phyloP scores from a whole-genome alignment of 208 protist genomes.

The Leishmania major region DNA sequence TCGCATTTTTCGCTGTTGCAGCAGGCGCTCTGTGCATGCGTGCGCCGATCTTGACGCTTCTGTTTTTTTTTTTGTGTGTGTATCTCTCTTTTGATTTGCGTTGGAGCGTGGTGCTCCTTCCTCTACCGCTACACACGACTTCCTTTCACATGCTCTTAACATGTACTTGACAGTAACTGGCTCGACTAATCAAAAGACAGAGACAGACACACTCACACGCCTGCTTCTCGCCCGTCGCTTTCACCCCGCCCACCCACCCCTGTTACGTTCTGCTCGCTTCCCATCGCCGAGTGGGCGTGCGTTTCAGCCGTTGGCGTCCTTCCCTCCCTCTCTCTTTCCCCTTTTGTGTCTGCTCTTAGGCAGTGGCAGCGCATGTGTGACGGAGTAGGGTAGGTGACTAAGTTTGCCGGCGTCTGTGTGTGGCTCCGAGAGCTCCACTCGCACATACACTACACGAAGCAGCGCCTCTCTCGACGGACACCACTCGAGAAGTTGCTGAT shows the following conservation, averaged over 20 bases:
- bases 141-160: not conserved
- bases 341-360: not conserved
- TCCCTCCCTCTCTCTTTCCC: not conserved
- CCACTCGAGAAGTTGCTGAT: not conserved
- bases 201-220: not conserved
- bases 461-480: not conserved
- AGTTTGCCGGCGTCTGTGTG: not conserved
- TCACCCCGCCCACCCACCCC: not conserved
- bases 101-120: not conserved
- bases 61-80: not conserved
- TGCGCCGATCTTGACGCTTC: conserved; percentile 12
- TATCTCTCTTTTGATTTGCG: not conserved
- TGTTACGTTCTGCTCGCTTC: not conserved
- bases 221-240: not conserved
- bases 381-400: too few species aligned
- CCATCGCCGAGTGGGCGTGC: not conserved
- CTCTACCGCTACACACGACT: too few species aligned
- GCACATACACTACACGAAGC: not conserved
- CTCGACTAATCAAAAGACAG: not conserved
- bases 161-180: not conserved
- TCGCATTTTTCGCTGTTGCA: not conserved
- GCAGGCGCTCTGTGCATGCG: not conserved
- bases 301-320: not conserved
- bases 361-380: not conserved
- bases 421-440: not conserved